Percentiles rank a stretch among this genome's conserved stretches.
phyloP scores from a whole-genome alignment of 2,329 filamentous ascomycete genomes.

The Colletotrichum tanaceti region DNA sequence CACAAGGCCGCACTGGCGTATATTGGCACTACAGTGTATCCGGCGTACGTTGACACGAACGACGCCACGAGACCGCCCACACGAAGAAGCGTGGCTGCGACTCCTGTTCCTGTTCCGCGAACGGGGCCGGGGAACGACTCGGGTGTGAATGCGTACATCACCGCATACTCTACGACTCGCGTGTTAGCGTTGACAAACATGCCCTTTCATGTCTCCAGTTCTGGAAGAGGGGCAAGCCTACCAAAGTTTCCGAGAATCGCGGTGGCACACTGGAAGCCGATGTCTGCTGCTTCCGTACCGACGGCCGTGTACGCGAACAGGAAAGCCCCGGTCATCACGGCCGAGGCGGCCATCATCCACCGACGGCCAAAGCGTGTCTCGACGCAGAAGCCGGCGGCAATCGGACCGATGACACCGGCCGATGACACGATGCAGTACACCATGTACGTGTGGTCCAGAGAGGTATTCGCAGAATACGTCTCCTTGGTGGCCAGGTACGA shows the following conservation, averaged over 20 bases:
- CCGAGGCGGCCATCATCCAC: conserved; percentile 58
- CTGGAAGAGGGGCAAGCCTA: conserved; percentile 42
- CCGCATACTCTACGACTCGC: conserved; percentile 42
- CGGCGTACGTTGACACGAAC: conserved; percentile 56
- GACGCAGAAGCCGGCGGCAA: conserved; percentile 55
- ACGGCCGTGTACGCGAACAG: conserved; percentile 59
- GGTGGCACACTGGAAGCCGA: conserved; percentile 56
- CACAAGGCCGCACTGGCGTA: conserved; percentile 59
- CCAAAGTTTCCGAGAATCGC: conserved; percentile 59
- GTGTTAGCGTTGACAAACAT: conserved; percentile 33
- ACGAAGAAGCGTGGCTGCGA: conserved; percentile 54
- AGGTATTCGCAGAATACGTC: conserved; percentile 44
- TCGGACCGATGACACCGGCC: conserved; percentile 53
- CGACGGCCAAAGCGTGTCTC: conserved; percentile 55
- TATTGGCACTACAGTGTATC: conserved; percentile 57
- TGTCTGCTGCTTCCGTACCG: conserved; percentile 51
- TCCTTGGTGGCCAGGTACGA: conserved; percentile 56
- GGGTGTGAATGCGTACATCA: conserved; percentile 62
- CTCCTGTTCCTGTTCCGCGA: conserved; percentile 64
- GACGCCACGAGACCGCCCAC: conserved; percentile 55
- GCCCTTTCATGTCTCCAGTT: too few species aligned
- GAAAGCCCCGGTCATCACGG: conserved; percentile 58
- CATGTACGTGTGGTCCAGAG: conserved; percentile 49
- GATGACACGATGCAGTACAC: conserved; percentile 53
- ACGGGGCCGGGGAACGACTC: conserved; percentile 68